Conservation (phyloP, 805 yeast species). For the Lipomyces chichibuensis region DNA sequence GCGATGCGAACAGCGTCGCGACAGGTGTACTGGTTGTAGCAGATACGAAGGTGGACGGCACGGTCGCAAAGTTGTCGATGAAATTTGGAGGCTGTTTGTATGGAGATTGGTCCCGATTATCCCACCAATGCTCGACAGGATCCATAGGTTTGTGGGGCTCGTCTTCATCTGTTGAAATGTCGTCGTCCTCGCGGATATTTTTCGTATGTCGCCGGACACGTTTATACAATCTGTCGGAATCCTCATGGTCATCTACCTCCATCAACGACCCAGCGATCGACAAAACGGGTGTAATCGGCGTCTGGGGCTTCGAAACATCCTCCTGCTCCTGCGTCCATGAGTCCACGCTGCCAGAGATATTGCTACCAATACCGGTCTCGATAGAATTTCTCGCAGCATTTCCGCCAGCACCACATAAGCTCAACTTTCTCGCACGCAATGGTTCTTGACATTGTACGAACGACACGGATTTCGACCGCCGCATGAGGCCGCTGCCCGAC, state of each 20-base stretch:
- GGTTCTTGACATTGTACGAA: slow-evolving; percentile 19
- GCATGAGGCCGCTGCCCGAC: slow-evolving; percentile 9
- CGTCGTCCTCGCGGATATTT: not conserved
- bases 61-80: no score
- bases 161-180: slow-evolving; percentile 7
- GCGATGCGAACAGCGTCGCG: not conserved
- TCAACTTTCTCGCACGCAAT: slow-evolving; percentile 19
- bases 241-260: slow-evolving; percentile 22
- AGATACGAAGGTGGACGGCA: not conserved
- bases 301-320: slow-evolving; percentile 7
- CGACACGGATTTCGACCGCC: slow-evolving; percentile 31
- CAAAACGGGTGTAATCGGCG: slow-evolving; percentile 16
- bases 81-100: not conserved
- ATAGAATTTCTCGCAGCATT: not conserved
- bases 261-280: slow-evolving; percentile 10
- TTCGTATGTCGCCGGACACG: slow-evolving; percentile 16
- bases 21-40: not conserved
- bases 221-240: slow-evolving; percentile 23
- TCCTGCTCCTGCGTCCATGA: slow-evolving; percentile 5
- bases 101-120: not conserved
- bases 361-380: not conserved
- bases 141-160: not conserved
- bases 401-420: slow-evolving; percentile 4
- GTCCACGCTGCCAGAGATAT: not conserved
- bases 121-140: not conserved